phyloP scores from a whole-genome alignment of 1,284 basidiomycete genomes.

The Ustilago hordei region DNA sequence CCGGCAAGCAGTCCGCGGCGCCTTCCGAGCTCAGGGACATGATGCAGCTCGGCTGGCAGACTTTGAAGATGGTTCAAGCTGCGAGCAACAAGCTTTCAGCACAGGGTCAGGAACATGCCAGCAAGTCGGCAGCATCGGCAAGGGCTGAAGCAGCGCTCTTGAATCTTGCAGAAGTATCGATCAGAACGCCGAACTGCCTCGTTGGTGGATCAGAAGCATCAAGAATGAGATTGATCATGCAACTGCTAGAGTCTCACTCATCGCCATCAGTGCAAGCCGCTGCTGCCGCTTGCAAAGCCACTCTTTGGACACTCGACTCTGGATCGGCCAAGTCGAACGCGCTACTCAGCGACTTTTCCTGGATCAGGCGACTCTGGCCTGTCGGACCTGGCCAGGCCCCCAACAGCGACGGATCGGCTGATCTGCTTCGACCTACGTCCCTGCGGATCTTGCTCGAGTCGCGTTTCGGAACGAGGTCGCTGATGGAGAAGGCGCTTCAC shows the following conservation, averaged over 20 bases:
- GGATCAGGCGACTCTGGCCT: slow-evolving; percentile 42
- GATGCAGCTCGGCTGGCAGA: slow-evolving; percentile 41
- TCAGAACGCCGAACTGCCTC: slow-evolving; percentile 25
- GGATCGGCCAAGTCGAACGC: slow-evolving; percentile 21
- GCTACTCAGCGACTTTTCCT: slow-evolving; percentile 30
- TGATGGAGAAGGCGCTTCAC: slow-evolving; percentile 36
- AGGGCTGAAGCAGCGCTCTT: slow-evolving; percentile 30
- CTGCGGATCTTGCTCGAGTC: slow-evolving; percentile 38
- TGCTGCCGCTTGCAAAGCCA: slow-evolving; percentile 30
- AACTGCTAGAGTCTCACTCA: slow-evolving; percentile 28
- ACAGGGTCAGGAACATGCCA: slow-evolving; percentile 4
- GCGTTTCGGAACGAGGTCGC: slow-evolving; percentile 33
- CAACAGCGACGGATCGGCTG: slow-evolving; percentile 29
- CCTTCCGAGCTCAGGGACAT: slow-evolving; percentile 28
- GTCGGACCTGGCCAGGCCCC: slow-evolving; percentile 6
- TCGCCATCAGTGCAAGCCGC: slow-evolving; percentile 26
- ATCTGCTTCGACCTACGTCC: slow-evolving; percentile 40
- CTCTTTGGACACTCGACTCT: slow-evolving; percentile 33
- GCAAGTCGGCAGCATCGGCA: slow-evolving; percentile 3
- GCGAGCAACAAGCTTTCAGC: slow-evolving; percentile 23
- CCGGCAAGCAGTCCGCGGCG: slow-evolving; percentile 34
- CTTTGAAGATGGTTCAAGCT: slow-evolving; percentile 31
- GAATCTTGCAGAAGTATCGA: slow-evolving; percentile 35
- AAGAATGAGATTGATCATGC: slow-evolving; percentile 33
- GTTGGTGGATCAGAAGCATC: slow-evolving; percentile 9